Evolutionary conservation across 495 filamentous ascomycete species (phyloP).

Genomic region (Corynascus novoguineensis): DNA sequence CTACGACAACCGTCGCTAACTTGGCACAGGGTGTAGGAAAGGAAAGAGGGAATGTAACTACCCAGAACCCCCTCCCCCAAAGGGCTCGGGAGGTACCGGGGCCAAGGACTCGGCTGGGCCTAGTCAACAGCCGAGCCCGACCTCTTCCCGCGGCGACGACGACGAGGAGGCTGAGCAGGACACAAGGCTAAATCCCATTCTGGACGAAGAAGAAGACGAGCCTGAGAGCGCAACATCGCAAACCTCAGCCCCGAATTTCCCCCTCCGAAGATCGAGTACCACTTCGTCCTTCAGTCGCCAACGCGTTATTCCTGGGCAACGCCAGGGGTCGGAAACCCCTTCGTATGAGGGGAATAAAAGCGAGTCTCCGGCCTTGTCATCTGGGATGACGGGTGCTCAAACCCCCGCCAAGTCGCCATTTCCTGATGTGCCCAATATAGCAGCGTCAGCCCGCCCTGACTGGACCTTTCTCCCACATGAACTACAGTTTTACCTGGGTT

Average conservation of each 20-base stretch:
- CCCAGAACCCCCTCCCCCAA: constrained; percentile 58
- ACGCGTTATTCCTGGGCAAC: constrained; percentile 22
- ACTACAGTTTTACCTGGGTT: constrained; percentile 71
- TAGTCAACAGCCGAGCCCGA: constrained; percentile 48
- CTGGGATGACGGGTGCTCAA: constrained; percentile 31
- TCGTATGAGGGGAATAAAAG: constrained; percentile 46
- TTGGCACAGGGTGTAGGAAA: constrained; percentile 66
- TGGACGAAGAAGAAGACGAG: constrained; percentile 60
- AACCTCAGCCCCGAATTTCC: constrained; percentile 32
- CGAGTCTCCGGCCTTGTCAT: constrained; percentile 45
- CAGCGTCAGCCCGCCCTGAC: constrained; percentile 26
- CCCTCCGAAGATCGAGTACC: constrained; percentile 41
- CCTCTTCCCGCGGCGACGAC: constrained; percentile 50
- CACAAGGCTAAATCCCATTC: constrained; percentile 53
- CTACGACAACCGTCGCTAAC: constrained; percentile 22
- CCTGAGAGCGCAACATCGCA: constrained; percentile 34
- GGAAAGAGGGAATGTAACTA: constrained; percentile 80
- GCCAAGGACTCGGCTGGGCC: constrained; percentile 44
- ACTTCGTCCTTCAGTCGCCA: constrained; percentile 35
- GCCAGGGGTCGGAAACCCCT: constrained; percentile 48
- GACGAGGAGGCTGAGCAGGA: constrained; percentile 50
- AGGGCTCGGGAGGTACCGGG: constrained; percentile 40
- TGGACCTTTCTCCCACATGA: constrained; percentile 57
- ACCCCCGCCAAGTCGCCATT: constrained; percentile 27
- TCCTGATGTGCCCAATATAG: constrained; percentile 24